Evolutionary conservation across 768 basidiomycete species (phyloP), one percentile per base, ranked within the genome.

Genomic region (Austroboletus festivus): DNA sequence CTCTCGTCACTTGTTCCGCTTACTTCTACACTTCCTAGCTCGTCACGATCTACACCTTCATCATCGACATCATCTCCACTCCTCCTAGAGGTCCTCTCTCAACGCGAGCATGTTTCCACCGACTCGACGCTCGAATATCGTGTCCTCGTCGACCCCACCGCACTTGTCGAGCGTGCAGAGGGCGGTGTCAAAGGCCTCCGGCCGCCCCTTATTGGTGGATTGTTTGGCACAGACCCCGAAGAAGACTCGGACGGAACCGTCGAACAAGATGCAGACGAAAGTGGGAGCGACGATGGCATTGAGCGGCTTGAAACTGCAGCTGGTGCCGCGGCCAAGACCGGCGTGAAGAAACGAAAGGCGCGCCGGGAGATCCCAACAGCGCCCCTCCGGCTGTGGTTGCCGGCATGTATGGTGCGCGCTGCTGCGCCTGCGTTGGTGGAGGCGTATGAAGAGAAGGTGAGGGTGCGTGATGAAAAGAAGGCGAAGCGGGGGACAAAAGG

Each of bases 71-170:
- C 69, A 3, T 47, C 55, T 41, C 66, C 64, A 1, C 74, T 86
- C 31, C 31, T 92, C 39, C 52, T 83, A 19, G 82, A 82, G 58
- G 83, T 93, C 18, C 80, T 85, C 53, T 78, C 80, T 1, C 65
- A 74, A 5, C 77, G 92, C 10, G 72, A 66, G 5, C 91, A 93
- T 55, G 73, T 76, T 0, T 88, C 79, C 11, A 89, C 89, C 0
- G 89, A 90, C 55, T 68, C 73, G 8, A 69, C 82, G 1, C 71
- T 83, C 35, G 92, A 95, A 64, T 93, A 91, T 56, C 85, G 92
- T 1, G 69, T 94, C 12, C 85, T 91, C 57, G 73, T 92, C 44
- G 76, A 80, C 7, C 91, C 88, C 0, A 73, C 73, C 5, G 74
- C 77, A 39, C 76, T 93, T 19, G 86, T 89, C 5, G 71, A 68